phyloP scores from a whole-genome alignment of 73 alveolate genomes.

The Tetrahymena elliotti region DNA sequence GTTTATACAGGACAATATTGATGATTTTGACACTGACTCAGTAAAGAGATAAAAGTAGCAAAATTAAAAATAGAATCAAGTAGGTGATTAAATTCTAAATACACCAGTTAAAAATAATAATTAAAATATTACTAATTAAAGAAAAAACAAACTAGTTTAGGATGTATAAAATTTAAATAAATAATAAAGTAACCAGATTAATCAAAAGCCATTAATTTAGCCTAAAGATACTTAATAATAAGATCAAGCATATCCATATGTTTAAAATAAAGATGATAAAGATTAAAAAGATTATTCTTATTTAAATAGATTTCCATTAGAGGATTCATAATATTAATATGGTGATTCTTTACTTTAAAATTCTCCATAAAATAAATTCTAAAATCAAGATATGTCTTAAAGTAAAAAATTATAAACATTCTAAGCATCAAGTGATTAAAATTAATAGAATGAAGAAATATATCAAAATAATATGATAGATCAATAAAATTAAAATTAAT shows the following conservation, averaged over 20 bases:
- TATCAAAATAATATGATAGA: neutral
- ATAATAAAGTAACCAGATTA: too few relatives aligned
- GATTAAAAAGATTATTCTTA: neutral
- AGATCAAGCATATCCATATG: neutral
- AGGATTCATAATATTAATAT: neutral
- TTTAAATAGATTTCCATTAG: neutral
- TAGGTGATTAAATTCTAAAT: neutral
- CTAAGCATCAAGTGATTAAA: neutral
- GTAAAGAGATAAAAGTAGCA: too few relatives aligned
- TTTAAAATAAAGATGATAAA: neutral
- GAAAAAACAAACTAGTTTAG: too few relatives aligned
- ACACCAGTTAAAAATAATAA: neutral
- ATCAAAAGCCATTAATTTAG: too few relatives aligned
- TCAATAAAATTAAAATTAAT: too few relatives aligned
- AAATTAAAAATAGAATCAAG: too few relatives aligned
- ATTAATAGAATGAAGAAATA: neutral
- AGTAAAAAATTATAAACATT: neutral
- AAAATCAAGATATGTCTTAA: too few relatives aligned
- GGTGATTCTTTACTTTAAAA: neutral
- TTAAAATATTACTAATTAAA: too few relatives aligned
- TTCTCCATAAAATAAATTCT: neutral
- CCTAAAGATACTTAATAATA: too few relatives aligned
- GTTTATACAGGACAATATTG: neutral
- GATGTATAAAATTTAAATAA: too few relatives aligned
- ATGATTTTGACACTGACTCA: neutral